phyloP scores from a whole-genome alignment of 176 grass and related monocot species.

The Oryza meyeriana region DNA sequence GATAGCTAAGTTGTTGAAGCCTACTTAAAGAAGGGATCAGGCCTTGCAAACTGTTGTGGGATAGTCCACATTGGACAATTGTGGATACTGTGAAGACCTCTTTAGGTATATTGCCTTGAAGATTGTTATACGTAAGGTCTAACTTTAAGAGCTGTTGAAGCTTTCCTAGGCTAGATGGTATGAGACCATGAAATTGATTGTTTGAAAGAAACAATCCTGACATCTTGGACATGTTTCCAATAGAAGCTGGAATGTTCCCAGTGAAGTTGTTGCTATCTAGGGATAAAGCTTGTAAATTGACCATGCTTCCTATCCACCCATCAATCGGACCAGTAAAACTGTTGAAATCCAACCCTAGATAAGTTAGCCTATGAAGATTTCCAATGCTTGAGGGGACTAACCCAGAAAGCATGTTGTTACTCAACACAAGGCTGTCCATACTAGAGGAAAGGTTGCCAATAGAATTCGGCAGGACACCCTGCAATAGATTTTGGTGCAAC shows the following conservation, averaged over 20 bases:
- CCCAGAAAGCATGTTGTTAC: too few relatives aligned
- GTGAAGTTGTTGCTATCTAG: too few relatives aligned
- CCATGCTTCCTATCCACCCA: too few relatives aligned
- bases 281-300: too few relatives aligned
- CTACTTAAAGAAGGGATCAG: conserved; percentile 8
- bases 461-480: too few relatives aligned
- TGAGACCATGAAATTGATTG: conserved; percentile 34
- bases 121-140: conserved; percentile 24
- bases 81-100: not conserved
- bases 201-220: not conserved
- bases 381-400: too few relatives aligned
- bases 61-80: not conserved
- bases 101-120: conserved; percentile 13
- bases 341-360: too few relatives aligned
- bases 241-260: conserved; percentile 32
- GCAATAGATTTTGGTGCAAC: too few relatives aligned
- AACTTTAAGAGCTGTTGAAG: conserved; percentile 5
- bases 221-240: conserved; percentile 45
- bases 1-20: conserved; percentile 15
- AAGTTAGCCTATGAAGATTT: too few relatives aligned
- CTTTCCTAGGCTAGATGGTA: conserved; percentile 37
- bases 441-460: too few relatives aligned
- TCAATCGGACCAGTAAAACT: too few relatives aligned
- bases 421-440: too few relatives aligned
- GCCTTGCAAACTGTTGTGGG: conserved; percentile 22